Evolutionary conservation across 345 rosid genomes (phyloP).

Genomic region (Acer saccharum): DNA sequence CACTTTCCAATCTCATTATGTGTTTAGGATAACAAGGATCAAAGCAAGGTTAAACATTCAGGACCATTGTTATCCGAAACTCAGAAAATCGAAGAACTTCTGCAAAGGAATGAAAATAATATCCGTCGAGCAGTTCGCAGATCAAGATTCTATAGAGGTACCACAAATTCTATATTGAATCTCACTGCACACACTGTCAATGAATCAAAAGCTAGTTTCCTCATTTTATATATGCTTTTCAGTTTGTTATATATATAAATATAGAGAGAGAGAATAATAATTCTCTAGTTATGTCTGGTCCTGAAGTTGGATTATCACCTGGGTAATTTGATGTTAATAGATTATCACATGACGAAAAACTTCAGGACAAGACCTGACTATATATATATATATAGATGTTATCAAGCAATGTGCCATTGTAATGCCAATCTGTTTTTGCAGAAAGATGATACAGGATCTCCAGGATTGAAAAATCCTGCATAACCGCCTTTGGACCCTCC

Average conservation of each 20-base stretch:
- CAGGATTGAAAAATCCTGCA: neutral
- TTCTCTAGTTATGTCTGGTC: too few species aligned
- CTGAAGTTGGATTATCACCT: too few species aligned
- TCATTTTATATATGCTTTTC: neutral
- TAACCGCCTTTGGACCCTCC: too few species aligned
- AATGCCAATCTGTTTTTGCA: slow-evolving; percentile 23
- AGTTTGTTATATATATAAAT: too few species aligned
- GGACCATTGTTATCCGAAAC: slow-evolving; percentile 53
- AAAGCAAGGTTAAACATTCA: slow-evolving; percentile 32
- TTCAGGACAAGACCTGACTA: too few species aligned
- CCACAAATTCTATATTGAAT: slow-evolving; percentile 4
- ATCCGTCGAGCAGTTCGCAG: slow-evolving; percentile 52
- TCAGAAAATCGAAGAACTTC: slow-evolving; percentile 43
- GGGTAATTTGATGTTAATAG: too few species aligned
- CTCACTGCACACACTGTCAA: neutral
- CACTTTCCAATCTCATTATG: neutral
- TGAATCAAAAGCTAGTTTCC: neutral
- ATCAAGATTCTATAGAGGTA: slow-evolving; percentile 50
- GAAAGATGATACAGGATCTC: slow-evolving; percentile 25
- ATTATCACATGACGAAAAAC: too few species aligned
- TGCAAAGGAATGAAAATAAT: slow-evolving; percentile 56
- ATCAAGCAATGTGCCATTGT: neutral
- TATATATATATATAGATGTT: too few species aligned
- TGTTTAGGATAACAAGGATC: slow-evolving; percentile 11
- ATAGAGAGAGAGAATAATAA: too few species aligned